These are phyloP conservation scores for Aphanocladium album DNA, from an alignment of 2,329 filamentous ascomycete species.

Conservation along the genomic window DNA sequence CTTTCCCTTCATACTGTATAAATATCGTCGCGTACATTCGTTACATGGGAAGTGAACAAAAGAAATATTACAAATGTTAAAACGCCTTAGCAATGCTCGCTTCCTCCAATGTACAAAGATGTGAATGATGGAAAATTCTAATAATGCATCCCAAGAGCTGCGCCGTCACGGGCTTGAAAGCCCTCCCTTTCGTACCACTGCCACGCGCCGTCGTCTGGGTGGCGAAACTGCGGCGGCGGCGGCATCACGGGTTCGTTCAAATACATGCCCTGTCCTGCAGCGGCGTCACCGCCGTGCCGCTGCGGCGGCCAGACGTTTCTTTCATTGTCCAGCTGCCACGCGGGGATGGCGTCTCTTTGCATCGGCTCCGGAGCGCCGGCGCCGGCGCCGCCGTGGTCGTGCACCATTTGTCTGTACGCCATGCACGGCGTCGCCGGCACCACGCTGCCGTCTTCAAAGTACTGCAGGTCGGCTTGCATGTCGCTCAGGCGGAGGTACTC, in stretches of 20 bases:
- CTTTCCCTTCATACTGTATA: neutral
- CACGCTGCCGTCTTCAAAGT: slow-evolving; percentile 35
- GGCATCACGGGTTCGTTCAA: slow-evolving; percentile 1
- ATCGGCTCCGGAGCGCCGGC: neutral
- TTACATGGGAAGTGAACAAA: neutral
- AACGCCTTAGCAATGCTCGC: slow-evolving; percentile 12
- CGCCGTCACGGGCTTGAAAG: slow-evolving; percentile 22
- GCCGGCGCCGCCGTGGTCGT: neutral
- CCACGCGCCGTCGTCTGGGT: slow-evolving; percentile 23
- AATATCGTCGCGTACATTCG: neutral
- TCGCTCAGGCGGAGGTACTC: slow-evolving; percentile 51
- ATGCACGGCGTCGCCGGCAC: slow-evolving; percentile 9
- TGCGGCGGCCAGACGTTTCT: slow-evolving; percentile 12
- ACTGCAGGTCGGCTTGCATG: slow-evolving; percentile 57
- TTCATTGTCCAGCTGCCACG: slow-evolving; percentile 15
- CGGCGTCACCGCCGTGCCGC: neutral
- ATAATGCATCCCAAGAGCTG: slow-evolving; percentile 3
- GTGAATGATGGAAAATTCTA: neutral
- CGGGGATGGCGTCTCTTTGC: neutral
- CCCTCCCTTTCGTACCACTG: slow-evolving; percentile 32
- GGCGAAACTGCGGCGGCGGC: slow-evolving; percentile 8
- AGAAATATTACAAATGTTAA: neutral
- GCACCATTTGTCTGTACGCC: neutral
- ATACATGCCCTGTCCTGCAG: neutral
- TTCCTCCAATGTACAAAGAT: neutral